These are phyloP conservation scores for Aciculoconidium aculeatum DNA, from an alignment of 805 yeast genomes.

Conservation along the genomic window DNA sequence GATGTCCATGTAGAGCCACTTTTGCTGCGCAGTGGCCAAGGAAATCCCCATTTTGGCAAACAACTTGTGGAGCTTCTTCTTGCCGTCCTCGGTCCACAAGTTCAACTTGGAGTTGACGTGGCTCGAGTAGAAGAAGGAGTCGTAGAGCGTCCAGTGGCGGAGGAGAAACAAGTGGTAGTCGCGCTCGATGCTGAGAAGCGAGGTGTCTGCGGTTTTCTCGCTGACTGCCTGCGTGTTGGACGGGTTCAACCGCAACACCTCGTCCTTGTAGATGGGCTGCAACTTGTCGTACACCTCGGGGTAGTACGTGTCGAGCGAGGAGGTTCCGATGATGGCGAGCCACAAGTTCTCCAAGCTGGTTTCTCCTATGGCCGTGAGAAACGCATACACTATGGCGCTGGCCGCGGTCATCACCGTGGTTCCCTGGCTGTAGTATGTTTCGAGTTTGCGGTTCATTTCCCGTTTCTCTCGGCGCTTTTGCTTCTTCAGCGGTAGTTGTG, in stretches of 20 bases:
- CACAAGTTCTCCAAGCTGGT: slow-evolving; percentile 66
- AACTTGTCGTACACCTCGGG: slow-evolving; percentile 70
- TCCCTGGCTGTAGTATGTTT: slow-evolving; percentile 80
- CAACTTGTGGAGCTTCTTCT: slow-evolving; percentile 77
- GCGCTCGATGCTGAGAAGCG: slow-evolving; percentile 58
- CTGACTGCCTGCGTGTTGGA: slow-evolving; percentile 17
- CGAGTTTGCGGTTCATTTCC: slow-evolving; percentile 51
- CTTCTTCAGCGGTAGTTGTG: slow-evolving; percentile 11
- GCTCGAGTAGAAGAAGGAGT: slow-evolving; percentile 84
- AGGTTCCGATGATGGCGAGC: slow-evolving; percentile 85
- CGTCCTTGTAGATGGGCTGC: slow-evolving; percentile 73
- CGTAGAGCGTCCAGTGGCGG: slow-evolving; percentile 91
- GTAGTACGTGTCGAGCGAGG: slow-evolving; percentile 67
- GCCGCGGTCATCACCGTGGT: slow-evolving; percentile 69
- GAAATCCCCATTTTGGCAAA: slow-evolving; percentile 97
- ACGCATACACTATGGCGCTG: slow-evolving; percentile 73
- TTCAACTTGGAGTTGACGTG: slow-evolving; percentile 83
- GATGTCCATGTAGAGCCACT: slow-evolving; percentile 87
- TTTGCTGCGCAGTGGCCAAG: slow-evolving; percentile 79
- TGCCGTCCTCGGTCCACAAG: slow-evolving; percentile 89
- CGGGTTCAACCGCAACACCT: slow-evolving; percentile 63
- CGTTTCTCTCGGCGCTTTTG: slow-evolving; percentile 34
- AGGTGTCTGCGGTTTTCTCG: slow-evolving; percentile 34
- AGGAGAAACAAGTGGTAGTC: slow-evolving; percentile 83
- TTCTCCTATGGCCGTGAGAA: slow-evolving; percentile 78